A percentile compares a stretch with the other conserved stretches of the same genome.
phyloP scores from a whole-genome alignment of 331 rosid species.

The Pyracantha coccinea region DNA sequence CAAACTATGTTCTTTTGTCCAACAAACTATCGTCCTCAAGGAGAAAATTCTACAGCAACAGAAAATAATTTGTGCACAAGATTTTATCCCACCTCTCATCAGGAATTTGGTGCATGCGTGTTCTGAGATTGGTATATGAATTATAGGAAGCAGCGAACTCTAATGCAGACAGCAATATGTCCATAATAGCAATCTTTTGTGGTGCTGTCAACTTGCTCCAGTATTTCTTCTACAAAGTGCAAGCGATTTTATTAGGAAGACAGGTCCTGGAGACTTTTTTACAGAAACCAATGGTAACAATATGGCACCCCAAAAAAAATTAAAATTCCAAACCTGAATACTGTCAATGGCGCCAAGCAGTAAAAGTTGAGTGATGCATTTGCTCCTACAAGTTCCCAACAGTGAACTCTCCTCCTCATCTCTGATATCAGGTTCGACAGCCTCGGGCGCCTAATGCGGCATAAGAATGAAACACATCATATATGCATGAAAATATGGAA shows the following conservation, averaged over 20 bases:
- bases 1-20: background rate
- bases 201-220: slow-evolving; percentile 70
- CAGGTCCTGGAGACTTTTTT: background rate
- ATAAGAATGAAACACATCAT: background rate
- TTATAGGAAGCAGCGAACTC: slow-evolving; percentile 93
- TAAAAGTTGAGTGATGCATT: slow-evolving; percentile 86
- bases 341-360: slow-evolving; percentile 87
- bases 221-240: slow-evolving; percentile 74
- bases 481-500: background rate
- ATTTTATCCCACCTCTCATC: slow-evolving; percentile 56
- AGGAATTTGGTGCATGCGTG: slow-evolving; percentile 79
- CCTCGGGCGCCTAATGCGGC: slow-evolving; percentile 56
- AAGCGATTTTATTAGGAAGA: slow-evolving; percentile 12
- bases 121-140: slow-evolving; percentile 71
- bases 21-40: background rate
- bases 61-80: background rate
- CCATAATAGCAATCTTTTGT: slow-evolving; percentile 74
- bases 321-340: slow-evolving; percentile 68
- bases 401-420: slow-evolving; percentile 77
- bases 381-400: slow-evolving; percentile 72
- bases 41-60: slow-evolving; percentile 5
- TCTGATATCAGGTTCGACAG: slow-evolving; percentile 50
- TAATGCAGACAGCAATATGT: slow-evolving; percentile 66
- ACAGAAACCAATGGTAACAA: background rate
- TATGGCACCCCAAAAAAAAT: background rate